Evolutionary conservation across 73 alveolate species (phyloP).

Genomic region (Blepharisma stoltei): DNA sequence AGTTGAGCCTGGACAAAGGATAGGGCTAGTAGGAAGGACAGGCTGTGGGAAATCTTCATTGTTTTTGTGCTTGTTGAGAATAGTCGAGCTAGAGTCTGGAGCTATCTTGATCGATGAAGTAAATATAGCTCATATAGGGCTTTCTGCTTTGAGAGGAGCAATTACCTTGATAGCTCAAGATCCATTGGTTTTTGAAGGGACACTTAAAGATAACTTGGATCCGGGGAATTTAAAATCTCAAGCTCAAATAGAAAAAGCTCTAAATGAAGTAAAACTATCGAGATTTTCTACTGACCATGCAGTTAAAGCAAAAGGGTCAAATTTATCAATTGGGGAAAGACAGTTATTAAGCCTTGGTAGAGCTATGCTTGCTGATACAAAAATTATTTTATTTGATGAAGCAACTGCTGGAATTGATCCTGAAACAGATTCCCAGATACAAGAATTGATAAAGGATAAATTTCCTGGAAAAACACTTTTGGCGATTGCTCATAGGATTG

Average conservation of each 20-base stretch:
- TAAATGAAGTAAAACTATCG: conserved; percentile 49
- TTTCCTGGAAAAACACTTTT: conserved; percentile 61
- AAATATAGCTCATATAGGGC: conserved; percentile 55
- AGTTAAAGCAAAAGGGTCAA: conserved; percentile 27
- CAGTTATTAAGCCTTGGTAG: conserved; percentile 33
- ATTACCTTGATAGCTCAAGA: conserved; percentile 71
- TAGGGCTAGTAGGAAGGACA: conserved; percentile 95
- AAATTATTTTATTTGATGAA: conserved; percentile 41
- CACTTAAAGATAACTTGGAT: conserved; percentile 74
- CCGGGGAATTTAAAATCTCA: conserved; percentile 59
- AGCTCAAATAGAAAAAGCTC: conserved; percentile 42
- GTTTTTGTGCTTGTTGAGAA: conserved; percentile 48
- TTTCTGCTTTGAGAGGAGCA: conserved; percentile 55
- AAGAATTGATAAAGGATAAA: conserved; percentile 48
- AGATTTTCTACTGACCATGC: conserved; percentile 12
- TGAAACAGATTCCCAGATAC: conserved; percentile 71
- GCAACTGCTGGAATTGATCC: conserved; percentile 72
- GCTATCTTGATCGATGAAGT: conserved; percentile 56
- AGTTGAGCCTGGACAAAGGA: conserved; percentile 71
- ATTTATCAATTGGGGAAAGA: conserved; percentile 48
- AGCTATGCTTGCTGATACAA: conserved; percentile 33
- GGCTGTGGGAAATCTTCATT: conserved; percentile 97
- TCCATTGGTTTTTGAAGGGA: conserved; percentile 68
- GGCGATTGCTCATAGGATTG: conserved; percentile 78
- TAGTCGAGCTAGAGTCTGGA: conserved; percentile 42